Evolutionary conservation across 2,329 filamentous ascomycete species (phyloP).

Genomic region (Mycosphaerella arachidis): DNA sequence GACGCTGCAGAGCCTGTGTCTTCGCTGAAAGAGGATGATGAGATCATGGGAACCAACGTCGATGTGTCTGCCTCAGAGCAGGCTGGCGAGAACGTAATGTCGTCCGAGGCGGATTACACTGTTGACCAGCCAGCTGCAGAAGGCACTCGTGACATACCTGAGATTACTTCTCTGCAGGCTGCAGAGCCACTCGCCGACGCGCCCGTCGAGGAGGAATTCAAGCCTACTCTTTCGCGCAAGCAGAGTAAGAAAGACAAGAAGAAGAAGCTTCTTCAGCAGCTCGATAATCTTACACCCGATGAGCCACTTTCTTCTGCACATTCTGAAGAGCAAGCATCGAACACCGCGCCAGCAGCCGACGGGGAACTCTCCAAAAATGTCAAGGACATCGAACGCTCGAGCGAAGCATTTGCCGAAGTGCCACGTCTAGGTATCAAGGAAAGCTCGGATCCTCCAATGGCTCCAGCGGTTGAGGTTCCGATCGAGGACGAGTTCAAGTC

Average conservation of each 20-base stretch:
- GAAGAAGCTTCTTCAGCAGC: constrained; percentile 26
- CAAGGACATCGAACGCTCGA: background rate
- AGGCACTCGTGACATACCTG: background rate
- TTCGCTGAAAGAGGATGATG: background rate
- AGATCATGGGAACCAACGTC: background rate
- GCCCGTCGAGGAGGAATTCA: constrained; percentile 1
- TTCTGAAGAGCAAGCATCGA: background rate
- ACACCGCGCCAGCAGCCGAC: too few species aligned
- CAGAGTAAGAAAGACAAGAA: constrained; percentile 39
- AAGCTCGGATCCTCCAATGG: background rate
- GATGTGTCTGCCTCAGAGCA: background rate
- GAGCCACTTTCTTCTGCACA: background rate
- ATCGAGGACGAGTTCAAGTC: constrained; percentile 1
- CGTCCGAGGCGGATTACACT: background rate
- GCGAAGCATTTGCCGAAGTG: background rate
- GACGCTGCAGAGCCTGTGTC: background rate
- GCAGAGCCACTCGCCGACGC: background rate
- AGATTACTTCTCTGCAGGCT: background rate
- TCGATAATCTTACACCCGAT: constrained; percentile 2
- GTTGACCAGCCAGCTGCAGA: constrained; percentile 5
- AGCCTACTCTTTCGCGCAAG: constrained; percentile 4
- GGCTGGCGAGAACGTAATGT: background rate
- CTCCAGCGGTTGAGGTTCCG: background rate
- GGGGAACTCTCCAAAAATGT: background rate
- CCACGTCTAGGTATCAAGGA: background rate